Base-by-base conservation (phyloP, 768 basidiomycete species). In the Polyporus arcularius region DNA sequence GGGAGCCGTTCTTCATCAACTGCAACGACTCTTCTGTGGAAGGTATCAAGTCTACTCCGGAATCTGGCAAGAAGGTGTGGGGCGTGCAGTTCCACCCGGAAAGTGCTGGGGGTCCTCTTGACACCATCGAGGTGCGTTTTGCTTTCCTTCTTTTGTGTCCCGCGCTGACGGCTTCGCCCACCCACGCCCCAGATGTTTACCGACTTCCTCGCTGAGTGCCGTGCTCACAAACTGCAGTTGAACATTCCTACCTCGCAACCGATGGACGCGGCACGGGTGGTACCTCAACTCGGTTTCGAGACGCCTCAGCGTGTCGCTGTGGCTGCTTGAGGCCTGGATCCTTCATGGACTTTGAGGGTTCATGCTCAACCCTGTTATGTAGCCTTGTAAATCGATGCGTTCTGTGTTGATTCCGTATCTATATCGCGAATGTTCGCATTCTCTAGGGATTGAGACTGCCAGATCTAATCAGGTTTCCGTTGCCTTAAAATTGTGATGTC, bases 21-120 rank as follows among this genome's bases (percentile, higher is more conserved):
- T 97, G 94, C 78, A 98, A 98, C 70, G 96, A 98, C 76, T 98
- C 96, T 15, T 97, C 94, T 1, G 95, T 98, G 15, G 97, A 98
- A 73, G 97, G 97, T 41, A 97, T 98, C 82, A 98, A 95, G 77
- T 96, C 94, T 16, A 97, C 97, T 2, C 71, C 78, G 0, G 90
- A 88, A 10, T 95, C 94, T 26, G 94, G 94, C 55, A 94, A 89
- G 78, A 88, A 86, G 64, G 83, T 98, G 32, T 98, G 95, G 94
- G 97, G 96, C 66, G 96, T 98, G 21, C 97, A 99, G 71, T 99
- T 98, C 87, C 97, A 99, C 75, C 97, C 97, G 15, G 97, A 99
- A 76, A 95, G 94, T 64, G 92, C 94, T 30, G 96, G 97, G 42
- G 96, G 96, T n/a, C 97, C 97, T 46, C 83, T 98, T 58, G 97